phyloP scores from a whole-genome alignment of 1,284 basidiomycete genomes.

The Athelia psychrophila region DNA sequence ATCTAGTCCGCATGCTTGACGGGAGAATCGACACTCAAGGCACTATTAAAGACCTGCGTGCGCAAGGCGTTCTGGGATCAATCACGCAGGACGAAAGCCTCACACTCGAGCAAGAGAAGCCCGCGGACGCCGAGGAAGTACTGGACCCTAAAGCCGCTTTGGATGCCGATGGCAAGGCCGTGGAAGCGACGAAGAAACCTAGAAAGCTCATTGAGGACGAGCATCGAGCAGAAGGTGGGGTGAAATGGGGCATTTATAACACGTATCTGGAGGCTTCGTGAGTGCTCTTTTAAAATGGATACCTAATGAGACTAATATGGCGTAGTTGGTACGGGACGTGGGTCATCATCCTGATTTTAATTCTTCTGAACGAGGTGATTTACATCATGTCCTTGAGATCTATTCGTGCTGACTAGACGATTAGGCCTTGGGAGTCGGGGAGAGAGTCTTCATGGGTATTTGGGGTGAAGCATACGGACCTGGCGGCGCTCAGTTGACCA shows the following conservation, averaged over 20 bases:
- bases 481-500: conserved; percentile 10
- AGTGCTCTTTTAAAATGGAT: conserved; percentile 6
- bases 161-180: conserved; percentile 17
- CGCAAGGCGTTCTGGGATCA: conserved; percentile 43
- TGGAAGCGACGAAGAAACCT: conserved; percentile 34
- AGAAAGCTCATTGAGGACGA: conserved; percentile 55
- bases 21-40: conserved; percentile 60
- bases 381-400: neutral
- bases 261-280: conserved; percentile 59
- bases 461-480: conserved; percentile 46
- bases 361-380: conserved; percentile 29
- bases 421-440: conserved; percentile 34
- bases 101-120: conserved; percentile 18
- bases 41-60: conserved; percentile 45
- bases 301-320: neutral
- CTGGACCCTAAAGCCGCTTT: conserved; percentile 22
- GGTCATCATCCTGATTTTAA: conserved; percentile 35
- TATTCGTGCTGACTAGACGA: neutral
- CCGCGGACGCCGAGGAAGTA: conserved; percentile 15
- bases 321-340: conserved; percentile 50
- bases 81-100: conserved; percentile 35
- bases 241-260: conserved; percentile 65
- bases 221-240: conserved; percentile 56
- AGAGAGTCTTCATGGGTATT: conserved; percentile 54
- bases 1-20: conserved; percentile 59